Evolutionary conservation across 2,329 filamentous ascomycete genomes (phyloP).

Genomic region (Trichoderma cornu-damae): DNA sequence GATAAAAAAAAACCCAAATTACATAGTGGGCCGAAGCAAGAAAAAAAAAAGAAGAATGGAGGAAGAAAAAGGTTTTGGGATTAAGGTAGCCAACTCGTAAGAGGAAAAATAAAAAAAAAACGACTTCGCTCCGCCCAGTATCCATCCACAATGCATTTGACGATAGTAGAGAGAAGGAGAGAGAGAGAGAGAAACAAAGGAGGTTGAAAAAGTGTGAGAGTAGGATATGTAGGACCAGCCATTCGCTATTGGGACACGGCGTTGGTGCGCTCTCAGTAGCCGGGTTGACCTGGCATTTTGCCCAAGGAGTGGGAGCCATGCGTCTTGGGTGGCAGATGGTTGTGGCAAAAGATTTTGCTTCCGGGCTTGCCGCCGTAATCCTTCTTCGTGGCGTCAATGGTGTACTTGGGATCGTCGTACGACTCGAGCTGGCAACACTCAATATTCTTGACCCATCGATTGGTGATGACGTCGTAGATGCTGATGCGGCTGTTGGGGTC

Average conservation of each 20-base stretch:
- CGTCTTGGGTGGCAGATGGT: slow-evolving; percentile 48
- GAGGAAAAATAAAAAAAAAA: background rate
- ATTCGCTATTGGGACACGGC: background rate
- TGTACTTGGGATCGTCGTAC: slow-evolving; percentile 57
- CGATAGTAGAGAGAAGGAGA: background rate
- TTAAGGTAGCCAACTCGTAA: background rate
- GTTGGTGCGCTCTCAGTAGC: slow-evolving; percentile 40
- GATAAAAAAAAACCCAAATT: too few relatives aligned
- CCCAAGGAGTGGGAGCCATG: slow-evolving; percentile 46
- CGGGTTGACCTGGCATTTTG: slow-evolving; percentile 52
- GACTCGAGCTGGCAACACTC: slow-evolving; percentile 74
- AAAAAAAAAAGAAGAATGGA: background rate
- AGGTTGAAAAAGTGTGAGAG: background rate
- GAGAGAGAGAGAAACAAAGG: background rate
- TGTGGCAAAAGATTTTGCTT: slow-evolving; percentile 54
- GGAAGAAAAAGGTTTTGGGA: background rate
- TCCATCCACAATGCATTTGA: background rate
- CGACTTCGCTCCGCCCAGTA: background rate
- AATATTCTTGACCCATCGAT: slow-evolving; percentile 67
- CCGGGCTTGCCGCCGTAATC: slow-evolving; percentile 39
- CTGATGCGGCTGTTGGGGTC: slow-evolving; percentile 65
- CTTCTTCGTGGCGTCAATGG: slow-evolving; percentile 59
- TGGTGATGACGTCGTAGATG: slow-evolving; percentile 62
- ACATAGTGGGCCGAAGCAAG: too few relatives aligned
- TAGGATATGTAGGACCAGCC: background rate